These are phyloP conservation scores for Chlorella variabilis DNA, from an alignment of 163 green algal species.

Conservation along the genomic window DNA sequence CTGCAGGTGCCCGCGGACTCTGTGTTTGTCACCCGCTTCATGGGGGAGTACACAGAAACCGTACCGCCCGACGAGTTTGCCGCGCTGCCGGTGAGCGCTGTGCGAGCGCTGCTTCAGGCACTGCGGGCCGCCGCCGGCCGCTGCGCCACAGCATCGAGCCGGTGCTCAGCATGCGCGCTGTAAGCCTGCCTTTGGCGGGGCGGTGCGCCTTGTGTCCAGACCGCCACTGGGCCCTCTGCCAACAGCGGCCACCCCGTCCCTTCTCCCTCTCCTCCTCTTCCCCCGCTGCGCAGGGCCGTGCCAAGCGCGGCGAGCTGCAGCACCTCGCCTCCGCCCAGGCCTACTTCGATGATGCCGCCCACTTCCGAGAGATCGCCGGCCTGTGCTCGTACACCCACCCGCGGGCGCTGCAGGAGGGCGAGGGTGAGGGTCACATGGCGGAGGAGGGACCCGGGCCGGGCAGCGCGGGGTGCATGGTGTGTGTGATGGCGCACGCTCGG, in stretches of 20 bases:
- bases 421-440: too few relatives aligned
- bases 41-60: slow-evolving; percentile 83
- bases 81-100: slow-evolving; percentile 61
- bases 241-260: too few relatives aligned
- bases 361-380: slow-evolving; percentile 74
- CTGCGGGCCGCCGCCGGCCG: too few relatives aligned
- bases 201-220: too few relatives aligned
- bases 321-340: slow-evolving; percentile 75
- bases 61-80: slow-evolving; percentile 71
- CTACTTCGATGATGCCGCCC: slow-evolving; percentile 90
- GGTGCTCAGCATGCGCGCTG: too few relatives aligned
- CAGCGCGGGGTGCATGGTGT: too few relatives aligned
- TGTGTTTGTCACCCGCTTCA: slow-evolving; percentile 84
- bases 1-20: slow-evolving; percentile 39
- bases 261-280: too few relatives aligned
- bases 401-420: slow-evolving; percentile 11
- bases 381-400: slow-evolving; percentile 87
- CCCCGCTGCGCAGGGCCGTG: slow-evolving; percentile 64
- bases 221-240: too few relatives aligned
- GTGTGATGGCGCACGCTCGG: too few relatives aligned
- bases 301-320: slow-evolving; percentile 64
- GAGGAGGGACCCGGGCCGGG: too few relatives aligned
- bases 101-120: background rate
- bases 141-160: too few relatives aligned
- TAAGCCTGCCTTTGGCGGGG: too few relatives aligned